phyloP scores from a whole-genome alignment of 345 rosid genomes.

The Rhizophora apiculata region DNA sequence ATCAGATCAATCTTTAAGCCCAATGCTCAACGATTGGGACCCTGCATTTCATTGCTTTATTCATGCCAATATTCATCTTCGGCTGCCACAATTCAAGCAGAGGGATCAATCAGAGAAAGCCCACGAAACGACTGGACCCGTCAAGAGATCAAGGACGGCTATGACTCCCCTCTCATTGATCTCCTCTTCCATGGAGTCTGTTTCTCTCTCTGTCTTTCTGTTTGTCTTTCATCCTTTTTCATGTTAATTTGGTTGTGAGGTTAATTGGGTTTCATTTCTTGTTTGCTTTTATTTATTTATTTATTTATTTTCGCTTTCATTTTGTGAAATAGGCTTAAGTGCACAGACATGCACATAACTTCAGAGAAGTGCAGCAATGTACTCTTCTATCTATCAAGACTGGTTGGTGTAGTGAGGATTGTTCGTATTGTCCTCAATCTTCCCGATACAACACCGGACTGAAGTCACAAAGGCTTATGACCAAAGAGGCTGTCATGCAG shows the following conservation, averaged over 20 bases:
- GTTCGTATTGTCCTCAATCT: conserved; percentile 97
- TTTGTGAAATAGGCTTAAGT: conserved; percentile 67
- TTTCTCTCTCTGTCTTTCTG: conserved; percentile 3
- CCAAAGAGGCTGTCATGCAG: conserved; percentile 60
- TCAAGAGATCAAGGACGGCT: conserved; percentile 56
- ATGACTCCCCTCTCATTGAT: conserved; percentile 73
- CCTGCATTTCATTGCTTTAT: conserved; percentile 9
- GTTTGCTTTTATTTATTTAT: no score
- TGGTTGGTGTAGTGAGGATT: conserved; percentile 97
- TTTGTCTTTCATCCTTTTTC: background rate
- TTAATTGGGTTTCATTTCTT: conserved; percentile 4
- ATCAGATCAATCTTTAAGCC: conserved; percentile 22
- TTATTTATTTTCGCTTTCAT: background rate
- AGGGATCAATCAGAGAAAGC: conserved; percentile 54
- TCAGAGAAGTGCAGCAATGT: conserved; percentile 98
- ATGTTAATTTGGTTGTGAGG: conserved; percentile 4
- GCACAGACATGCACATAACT: conserved; percentile 91
- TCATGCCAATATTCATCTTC: conserved; percentile 29
- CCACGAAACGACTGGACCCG: conserved; percentile 59
- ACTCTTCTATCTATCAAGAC: conserved; percentile 96
- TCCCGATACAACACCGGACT: conserved; percentile 80
- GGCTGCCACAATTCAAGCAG: conserved; percentile 65
- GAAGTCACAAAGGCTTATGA: conserved; percentile 81
- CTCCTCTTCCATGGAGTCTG: conserved; percentile 75
- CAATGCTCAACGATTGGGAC: conserved; percentile 1